Evolutionary conservation across 148 eudicot genomes (phyloP), one percentile per base, ranked within the genome.

Genomic region (Spergularia bocconei): DNA sequence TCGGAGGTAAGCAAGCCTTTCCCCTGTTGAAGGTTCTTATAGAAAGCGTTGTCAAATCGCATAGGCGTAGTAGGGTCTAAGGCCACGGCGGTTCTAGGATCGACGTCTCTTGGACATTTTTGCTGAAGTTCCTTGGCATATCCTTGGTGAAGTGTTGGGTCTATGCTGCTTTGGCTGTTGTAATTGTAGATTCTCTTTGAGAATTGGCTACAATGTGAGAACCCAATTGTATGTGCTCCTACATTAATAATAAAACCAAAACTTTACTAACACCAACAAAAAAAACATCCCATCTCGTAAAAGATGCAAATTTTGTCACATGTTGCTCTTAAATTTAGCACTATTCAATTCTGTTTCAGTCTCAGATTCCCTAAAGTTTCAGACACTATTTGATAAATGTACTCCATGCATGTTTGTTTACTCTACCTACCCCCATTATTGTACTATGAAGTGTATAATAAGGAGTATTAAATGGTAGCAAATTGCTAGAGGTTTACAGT

Each of bases 221-320:
- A 93, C 15, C 93, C 93, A 21, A 93, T n/a, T 67, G 96, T 86
- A 72, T 89, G 98, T 29, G 96, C 96, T 57, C 91, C 96, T 91
- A 50, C n/a, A 51, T 15, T 41, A 5, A 15, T 64, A 44, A 44
- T 44, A 44, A 44, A 44, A 44, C 7, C 72, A 51, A 25, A 39
- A 38, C 17, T 7, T 11, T 13, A 15, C 21, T 36, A 64, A 39
- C 44, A 29, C 13, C 13, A 63, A 39, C 41, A 63, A 33, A 11
- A 62, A 33, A 38, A 15, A 9, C 21, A 16, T 6, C 21, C 3
- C 39, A 4, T 12, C 66, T 29, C 44, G 51, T 65, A 21, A 65
- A 21, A 44, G 48, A 44, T 44, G 48, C 48, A 44, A 44, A 44
- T 44, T 44, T 44, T 6, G 48, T 44, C 10, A 44, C 20, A 65